phyloP scores from a whole-genome alignment of 2,329 filamentous ascomycete genomes.

The Aspergillus transmontanensis region DNA sequence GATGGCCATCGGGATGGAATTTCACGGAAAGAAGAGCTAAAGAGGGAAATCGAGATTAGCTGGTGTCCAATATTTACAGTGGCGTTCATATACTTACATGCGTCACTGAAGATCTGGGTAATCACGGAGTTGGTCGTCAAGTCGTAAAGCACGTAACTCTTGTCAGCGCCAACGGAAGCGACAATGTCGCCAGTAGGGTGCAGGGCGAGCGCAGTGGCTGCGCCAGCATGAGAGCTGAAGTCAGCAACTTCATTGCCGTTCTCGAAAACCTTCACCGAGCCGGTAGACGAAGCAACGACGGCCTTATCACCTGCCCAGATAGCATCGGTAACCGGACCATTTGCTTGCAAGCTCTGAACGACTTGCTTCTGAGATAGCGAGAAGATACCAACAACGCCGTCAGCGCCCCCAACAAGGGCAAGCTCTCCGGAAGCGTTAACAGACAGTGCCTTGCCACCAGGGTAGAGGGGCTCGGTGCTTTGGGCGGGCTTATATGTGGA shows the following conservation, averaged over 20 bases:
- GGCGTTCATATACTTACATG: slow-evolving; percentile 59
- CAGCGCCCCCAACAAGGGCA: slow-evolving; percentile 73
- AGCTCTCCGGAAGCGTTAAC: slow-evolving; percentile 64
- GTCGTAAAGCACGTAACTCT: slow-evolving; percentile 91
- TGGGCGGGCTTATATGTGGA: slow-evolving; percentile 58
- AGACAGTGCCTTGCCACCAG: slow-evolving; percentile 60
- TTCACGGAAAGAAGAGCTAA: slow-evolving; percentile 73
- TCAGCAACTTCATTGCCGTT: slow-evolving; percentile 68
- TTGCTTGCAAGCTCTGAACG: slow-evolving; percentile 65
- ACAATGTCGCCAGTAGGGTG: slow-evolving; percentile 83
- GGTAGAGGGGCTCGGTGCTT: slow-evolving; percentile 60
- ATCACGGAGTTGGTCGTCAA: slow-evolving; percentile 67
- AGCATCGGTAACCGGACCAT: slow-evolving; percentile 68
- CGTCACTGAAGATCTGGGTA: slow-evolving; percentile 77
- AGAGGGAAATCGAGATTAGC: slow-evolving; percentile 21
- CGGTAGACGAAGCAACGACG: slow-evolving; percentile 73
- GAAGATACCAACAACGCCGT: slow-evolving; percentile 75
- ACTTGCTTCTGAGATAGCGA: slow-evolving; percentile 77
- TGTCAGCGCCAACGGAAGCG: slow-evolving; percentile 86
- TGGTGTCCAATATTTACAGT: slow-evolving; percentile 12
- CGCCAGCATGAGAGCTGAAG: slow-evolving; percentile 80
- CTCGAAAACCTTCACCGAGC: slow-evolving; percentile 78
- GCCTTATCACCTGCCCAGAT: slow-evolving; percentile 65
- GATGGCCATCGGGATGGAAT: slow-evolving; percentile 96
- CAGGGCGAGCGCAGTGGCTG: slow-evolving; percentile 73